Conservation (phyloP, 768 basidiomycete species). For the Neoboletus brunneissimus region DNA sequence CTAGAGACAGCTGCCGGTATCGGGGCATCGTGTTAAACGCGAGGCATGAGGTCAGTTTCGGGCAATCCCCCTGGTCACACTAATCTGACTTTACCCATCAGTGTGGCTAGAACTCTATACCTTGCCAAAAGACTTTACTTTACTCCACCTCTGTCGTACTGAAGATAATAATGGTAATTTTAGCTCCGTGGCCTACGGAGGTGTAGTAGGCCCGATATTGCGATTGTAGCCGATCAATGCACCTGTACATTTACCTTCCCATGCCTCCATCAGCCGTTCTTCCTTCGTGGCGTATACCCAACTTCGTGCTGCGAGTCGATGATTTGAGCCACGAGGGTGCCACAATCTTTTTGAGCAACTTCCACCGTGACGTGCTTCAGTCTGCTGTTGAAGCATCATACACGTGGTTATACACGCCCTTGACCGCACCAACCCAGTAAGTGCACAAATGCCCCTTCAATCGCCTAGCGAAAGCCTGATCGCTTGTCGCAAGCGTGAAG, state of each 20-base stretch:
- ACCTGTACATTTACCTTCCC: not conserved
- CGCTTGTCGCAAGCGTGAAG: conserved; percentile 40
- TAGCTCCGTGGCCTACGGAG: not conserved
- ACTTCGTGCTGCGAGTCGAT: conserved; percentile 52
- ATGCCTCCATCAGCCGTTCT: conserved; percentile 24
- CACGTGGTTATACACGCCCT: conserved; percentile 43
- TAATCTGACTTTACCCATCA: not conserved
- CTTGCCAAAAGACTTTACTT: not conserved
- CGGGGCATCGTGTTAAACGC: conserved; percentile 10
- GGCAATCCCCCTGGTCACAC: not conserved
- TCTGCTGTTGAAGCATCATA: conserved; percentile 41
- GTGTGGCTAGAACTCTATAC: not conserved
- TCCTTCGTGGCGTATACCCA: conserved; percentile 54
- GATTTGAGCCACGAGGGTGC: conserved; percentile 60
- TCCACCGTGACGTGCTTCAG: conserved; percentile 40
- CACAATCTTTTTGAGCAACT: conserved; percentile 50
- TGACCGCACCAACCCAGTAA: conserved; percentile 47
- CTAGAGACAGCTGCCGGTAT: conserved; percentile 68
- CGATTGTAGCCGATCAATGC: conserved; percentile 2
- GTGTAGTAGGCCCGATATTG: not conserved
- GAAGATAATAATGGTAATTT: conserved; percentile 7
- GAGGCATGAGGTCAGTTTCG: conserved; percentile 14
- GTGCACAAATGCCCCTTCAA: conserved; percentile 11
- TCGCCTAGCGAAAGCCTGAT: conserved; percentile 4
- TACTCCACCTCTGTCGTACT: not conserved